phyloP scores from a whole-genome alignment of 495 filamentous ascomycete genomes.

The Penicillium chermesinum region DNA sequence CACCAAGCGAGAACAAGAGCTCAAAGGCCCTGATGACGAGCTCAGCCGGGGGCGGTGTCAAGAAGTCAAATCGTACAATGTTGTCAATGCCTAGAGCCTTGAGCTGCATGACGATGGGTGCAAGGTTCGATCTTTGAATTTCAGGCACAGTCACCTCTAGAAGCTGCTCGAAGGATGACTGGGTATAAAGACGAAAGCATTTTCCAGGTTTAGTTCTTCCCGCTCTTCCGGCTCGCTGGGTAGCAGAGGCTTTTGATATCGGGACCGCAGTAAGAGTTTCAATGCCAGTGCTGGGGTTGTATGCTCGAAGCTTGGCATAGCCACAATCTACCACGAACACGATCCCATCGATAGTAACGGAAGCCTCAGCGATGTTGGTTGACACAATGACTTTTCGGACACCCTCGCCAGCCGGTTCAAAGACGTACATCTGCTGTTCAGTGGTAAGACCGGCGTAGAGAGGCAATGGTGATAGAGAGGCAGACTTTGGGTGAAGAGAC shows the following conservation, averaged over 20 bases:
- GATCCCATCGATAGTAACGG: slow-evolving; percentile 89
- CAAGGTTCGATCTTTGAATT: slow-evolving; percentile 89
- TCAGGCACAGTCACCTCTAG: slow-evolving; percentile 76
- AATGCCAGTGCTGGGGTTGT: slow-evolving; percentile 83
- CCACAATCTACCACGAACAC: slow-evolving; percentile 91
- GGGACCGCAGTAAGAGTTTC: slow-evolving; percentile 84
- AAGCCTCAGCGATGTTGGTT: slow-evolving; percentile 96
- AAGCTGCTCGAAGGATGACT: slow-evolving; percentile 64
- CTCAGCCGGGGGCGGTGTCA: slow-evolving; percentile 83
- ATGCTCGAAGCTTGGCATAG: slow-evolving; percentile 86
- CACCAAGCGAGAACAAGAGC: slow-evolving; percentile 82
- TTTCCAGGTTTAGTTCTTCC: slow-evolving; percentile 91
- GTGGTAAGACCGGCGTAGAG: slow-evolving; percentile 85
- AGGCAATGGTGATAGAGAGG: slow-evolving; percentile 69
- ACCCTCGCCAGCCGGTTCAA: slow-evolving; percentile 79
- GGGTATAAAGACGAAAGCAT: slow-evolving; percentile 90
- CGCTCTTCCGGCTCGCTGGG: slow-evolving; percentile 86
- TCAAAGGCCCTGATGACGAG: slow-evolving; percentile 85
- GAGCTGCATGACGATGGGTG: slow-evolving; percentile 84
- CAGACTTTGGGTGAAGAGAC: slow-evolving; percentile 66
- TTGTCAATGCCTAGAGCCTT: slow-evolving; percentile 97
- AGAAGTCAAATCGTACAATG: slow-evolving; percentile 82
- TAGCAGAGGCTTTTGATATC: slow-evolving; percentile 88
- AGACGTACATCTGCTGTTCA: slow-evolving; percentile 89
- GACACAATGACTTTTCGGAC: slow-evolving; percentile 88